Evolutionary conservation across 2,329 filamentous ascomycete genomes (phyloP).

Genomic region (Aspergillus tubingensis): DNA sequence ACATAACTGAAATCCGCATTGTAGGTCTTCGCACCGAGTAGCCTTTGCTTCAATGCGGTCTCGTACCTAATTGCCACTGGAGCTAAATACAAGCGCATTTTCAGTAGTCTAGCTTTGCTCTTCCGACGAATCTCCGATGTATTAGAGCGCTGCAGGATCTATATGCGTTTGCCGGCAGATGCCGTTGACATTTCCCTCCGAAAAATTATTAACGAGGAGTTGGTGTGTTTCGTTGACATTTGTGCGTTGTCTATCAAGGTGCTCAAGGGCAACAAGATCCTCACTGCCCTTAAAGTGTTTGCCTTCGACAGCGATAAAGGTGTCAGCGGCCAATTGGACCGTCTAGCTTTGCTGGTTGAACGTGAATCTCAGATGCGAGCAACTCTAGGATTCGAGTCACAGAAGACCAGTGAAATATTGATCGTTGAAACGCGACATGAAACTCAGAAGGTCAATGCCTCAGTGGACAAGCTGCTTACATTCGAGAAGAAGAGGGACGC

Average conservation of each 20-base stretch:
- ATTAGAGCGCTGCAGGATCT: constrained; percentile 31
- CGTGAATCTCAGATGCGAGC: constrained; percentile 30
- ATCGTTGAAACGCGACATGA: constrained; percentile 18
- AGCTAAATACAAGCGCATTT: constrained; percentile 33
- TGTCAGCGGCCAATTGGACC: constrained; percentile 26
- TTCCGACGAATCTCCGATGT: constrained; percentile 30
- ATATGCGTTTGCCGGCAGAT: constrained; percentile 24
- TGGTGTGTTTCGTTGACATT: constrained; percentile 30
- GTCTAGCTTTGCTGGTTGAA: constrained; percentile 27
- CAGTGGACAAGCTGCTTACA: constrained; percentile 18
- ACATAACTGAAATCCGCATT: background rate
- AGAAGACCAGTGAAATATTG: constrained; percentile 25
- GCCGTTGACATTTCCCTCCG: constrained; percentile 27
- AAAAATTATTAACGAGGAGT: constrained; percentile 29
- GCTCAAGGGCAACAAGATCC: constrained; percentile 26
- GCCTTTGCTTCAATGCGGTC: constrained; percentile 34
- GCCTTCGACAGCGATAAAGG: constrained; percentile 32
- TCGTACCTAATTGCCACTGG: constrained; percentile 29
- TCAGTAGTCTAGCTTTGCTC: constrained; percentile 27
- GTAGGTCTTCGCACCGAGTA: constrained; percentile 29
- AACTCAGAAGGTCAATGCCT: constrained; percentile 16
- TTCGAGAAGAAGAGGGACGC: constrained; percentile 19
- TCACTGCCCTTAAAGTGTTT: constrained; percentile 29
- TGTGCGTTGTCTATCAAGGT: constrained; percentile 29
- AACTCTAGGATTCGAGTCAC: constrained; percentile 28